Conservation (phyloP, 2,329 filamentous ascomycete species). For the Zymoseptoria pseudotritici region DNA sequence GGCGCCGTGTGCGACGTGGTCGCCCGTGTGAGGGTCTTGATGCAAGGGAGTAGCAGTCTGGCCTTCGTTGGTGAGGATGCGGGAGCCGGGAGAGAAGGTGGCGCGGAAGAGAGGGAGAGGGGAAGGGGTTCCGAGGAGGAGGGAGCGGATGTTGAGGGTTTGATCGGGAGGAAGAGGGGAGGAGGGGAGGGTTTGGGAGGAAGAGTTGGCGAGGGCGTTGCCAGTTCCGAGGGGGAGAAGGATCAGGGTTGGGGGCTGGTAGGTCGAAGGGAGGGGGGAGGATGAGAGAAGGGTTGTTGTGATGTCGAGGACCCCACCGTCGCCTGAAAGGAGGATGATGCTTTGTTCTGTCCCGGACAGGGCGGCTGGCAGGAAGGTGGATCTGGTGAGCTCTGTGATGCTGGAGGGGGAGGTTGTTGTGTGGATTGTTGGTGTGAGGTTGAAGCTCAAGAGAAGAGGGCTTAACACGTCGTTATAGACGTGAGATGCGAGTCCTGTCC, state of each 20-base stretch:
- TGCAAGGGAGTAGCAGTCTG: slow-evolving; percentile 35
- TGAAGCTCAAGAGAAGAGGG: slow-evolving; percentile 19
- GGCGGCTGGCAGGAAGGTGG: slow-evolving; percentile 43
- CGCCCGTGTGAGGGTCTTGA: slow-evolving; percentile 20
- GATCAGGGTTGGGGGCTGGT: slow-evolving; percentile 47
- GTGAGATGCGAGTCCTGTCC: slow-evolving; percentile 32
- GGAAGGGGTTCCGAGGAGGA: slow-evolving; percentile 28
- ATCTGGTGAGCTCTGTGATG: slow-evolving; percentile 55
- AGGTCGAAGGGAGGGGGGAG: slow-evolving; percentile 9
- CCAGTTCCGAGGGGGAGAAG: slow-evolving; percentile 38
- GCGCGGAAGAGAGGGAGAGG: slow-evolving; percentile 38
- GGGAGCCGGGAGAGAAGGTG: slow-evolving; percentile 39
- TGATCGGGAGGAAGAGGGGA: not conserved
- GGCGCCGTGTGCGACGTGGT: slow-evolving; percentile 52
- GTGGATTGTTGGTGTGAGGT: slow-evolving; percentile 36
- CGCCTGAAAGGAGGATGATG: slow-evolving; percentile 74
- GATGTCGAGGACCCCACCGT: slow-evolving; percentile 78
- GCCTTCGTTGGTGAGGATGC: slow-evolving; percentile 37
- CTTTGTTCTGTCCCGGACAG: slow-evolving; percentile 46
- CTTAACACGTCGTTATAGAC: slow-evolving; percentile 35
- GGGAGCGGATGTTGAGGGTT: slow-evolving; percentile 30
- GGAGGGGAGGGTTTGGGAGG: slow-evolving; percentile 17
- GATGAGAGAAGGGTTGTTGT: slow-evolving; percentile 56
- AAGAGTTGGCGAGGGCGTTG: slow-evolving; percentile 43
- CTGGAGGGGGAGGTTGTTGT: slow-evolving; percentile 57